These are phyloP conservation scores for Ustilago shanxiensis DNA, from an alignment of 1,284 basidiomycete genomes.

Conservation along the genomic window DNA sequence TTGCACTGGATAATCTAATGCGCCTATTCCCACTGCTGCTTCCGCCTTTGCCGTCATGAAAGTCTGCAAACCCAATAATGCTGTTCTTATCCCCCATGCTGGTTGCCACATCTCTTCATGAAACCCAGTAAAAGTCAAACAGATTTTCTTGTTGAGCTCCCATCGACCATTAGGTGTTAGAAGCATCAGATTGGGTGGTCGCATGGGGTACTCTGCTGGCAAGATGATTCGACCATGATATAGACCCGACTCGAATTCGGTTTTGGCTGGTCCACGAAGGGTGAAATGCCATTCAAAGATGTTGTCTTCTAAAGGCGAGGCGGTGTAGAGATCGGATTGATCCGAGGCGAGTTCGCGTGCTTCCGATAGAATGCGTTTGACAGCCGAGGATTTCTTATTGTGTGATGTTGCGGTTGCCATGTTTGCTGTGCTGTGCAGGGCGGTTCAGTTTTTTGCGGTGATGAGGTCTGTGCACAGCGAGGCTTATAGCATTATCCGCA, in stretches of 20 bases:
- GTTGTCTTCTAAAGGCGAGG: slow-evolving; percentile 79
- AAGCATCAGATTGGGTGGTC: slow-evolving; percentile 92
- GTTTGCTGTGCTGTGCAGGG: too few relatives aligned
- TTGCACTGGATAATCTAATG: slow-evolving; percentile 89
- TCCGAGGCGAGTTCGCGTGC: slow-evolving; percentile 87
- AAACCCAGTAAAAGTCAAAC: slow-evolving; percentile 68
- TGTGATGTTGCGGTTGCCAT: slow-evolving; percentile 53
- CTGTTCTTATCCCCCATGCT: slow-evolving; percentile 95
- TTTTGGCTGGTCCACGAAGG: slow-evolving; percentile 80
- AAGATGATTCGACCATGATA: slow-evolving; percentile 93
- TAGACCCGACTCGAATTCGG: slow-evolving; percentile 69
- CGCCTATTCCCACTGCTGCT: slow-evolving; percentile 90
- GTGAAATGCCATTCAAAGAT: slow-evolving; percentile 93
- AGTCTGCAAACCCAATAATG: slow-evolving; percentile 72
- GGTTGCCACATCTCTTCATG: slow-evolving; percentile 89
- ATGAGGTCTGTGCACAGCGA: background rate
- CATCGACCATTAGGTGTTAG: slow-evolving; percentile 95
- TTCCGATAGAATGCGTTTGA: slow-evolving; percentile 97
- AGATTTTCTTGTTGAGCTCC: slow-evolving; percentile 90
- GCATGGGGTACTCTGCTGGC: slow-evolving; percentile 93
- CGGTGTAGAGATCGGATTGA: slow-evolving; percentile 83
- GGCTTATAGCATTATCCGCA: background rate
- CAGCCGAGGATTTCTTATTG: slow-evolving; percentile 77
- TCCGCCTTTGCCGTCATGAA: slow-evolving; percentile 66
- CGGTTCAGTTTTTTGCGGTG: too few relatives aligned